Percentiles rank a stretch among this genome's conserved stretches.
Evolutionary conservation across 345 rosid species (phyloP).

Genomic region (Lenwebbia sp.): DNA sequence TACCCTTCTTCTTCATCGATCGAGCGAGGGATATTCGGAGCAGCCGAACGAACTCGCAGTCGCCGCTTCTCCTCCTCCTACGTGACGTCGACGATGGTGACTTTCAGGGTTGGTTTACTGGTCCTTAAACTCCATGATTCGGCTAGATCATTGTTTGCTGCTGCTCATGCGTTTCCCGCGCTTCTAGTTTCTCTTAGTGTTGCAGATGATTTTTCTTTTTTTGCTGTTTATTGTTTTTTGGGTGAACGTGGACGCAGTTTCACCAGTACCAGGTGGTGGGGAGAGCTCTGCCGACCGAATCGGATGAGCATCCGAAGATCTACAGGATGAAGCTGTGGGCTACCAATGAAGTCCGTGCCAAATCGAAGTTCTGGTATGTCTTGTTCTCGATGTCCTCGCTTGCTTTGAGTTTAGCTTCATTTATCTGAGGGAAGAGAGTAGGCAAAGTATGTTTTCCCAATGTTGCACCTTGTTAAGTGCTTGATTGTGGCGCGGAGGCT

Average conservation of each 20-base stretch:
- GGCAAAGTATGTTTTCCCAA: background rate
- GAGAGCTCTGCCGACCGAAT: slow-evolving; percentile 7
- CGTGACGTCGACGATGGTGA: slow-evolving; percentile 4
- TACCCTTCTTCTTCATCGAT: background rate
- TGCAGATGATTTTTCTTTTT: background rate
- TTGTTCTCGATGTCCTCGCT: background rate
- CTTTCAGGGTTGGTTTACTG: slow-evolving; percentile 7
- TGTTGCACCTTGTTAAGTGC: background rate
- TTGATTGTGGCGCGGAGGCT: background rate
- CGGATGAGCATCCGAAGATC: slow-evolving; percentile 13
- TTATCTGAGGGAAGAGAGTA: background rate
- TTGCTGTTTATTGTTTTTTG: background rate
- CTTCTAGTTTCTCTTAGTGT: background rate
- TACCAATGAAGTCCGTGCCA: slow-evolving; percentile 9
- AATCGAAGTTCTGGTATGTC: slow-evolving; percentile 10
- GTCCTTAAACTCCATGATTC: background rate
- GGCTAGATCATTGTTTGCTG: background rate
- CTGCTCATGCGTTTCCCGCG: too few relatives aligned
- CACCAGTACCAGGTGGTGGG: slow-evolving; percentile 14
- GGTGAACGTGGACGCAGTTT: background rate
- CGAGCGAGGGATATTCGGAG: background rate
- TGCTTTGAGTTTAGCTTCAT: background rate
- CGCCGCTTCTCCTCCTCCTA: background rate
- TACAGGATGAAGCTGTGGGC: slow-evolving; percentile 13
- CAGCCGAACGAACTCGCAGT: background rate